phyloP scores from a whole-genome alignment of 2,329 filamentous ascomycete species.

The Ophiostoma quercus region DNA sequence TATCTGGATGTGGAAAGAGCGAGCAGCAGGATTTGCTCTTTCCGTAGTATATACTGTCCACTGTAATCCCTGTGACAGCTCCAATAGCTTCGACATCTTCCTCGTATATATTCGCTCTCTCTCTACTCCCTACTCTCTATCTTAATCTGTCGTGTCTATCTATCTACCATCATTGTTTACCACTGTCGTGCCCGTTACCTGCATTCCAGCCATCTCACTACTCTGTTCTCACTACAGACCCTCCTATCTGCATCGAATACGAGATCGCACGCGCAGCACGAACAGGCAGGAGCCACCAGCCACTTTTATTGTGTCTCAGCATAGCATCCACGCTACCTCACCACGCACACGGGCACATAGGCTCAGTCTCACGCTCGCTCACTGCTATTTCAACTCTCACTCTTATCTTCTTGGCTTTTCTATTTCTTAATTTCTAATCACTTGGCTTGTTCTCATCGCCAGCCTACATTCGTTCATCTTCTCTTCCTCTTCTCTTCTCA shows the following conservation, averaged over 20 bases:
- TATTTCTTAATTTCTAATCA: not conserved
- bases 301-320: slow-evolving; percentile 1
- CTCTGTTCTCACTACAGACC: not conserved
- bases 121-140: not conserved
- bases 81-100: too few species aligned
- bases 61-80: too few species aligned
- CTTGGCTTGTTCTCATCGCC: not conserved
- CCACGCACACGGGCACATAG: too few species aligned
- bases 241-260: slow-evolving; percentile 12
- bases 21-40: not conserved
- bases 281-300: not conserved
- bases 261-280: not conserved
- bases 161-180: not conserved
- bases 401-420: not conserved
- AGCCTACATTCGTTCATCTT: not conserved
- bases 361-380: too few species aligned
- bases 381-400: not conserved
- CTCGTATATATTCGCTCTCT: not conserved
- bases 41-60: not conserved
- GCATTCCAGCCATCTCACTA: not conserved
- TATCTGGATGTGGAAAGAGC: slow-evolving; percentile 11
- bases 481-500: not conserved
- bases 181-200: not conserved
- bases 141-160: not conserved
- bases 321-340: too few species aligned